Evolutionary conservation across 371 early-diverging fungal genomes (phyloP).

Genomic region (Rhizopus delemar): DNA sequence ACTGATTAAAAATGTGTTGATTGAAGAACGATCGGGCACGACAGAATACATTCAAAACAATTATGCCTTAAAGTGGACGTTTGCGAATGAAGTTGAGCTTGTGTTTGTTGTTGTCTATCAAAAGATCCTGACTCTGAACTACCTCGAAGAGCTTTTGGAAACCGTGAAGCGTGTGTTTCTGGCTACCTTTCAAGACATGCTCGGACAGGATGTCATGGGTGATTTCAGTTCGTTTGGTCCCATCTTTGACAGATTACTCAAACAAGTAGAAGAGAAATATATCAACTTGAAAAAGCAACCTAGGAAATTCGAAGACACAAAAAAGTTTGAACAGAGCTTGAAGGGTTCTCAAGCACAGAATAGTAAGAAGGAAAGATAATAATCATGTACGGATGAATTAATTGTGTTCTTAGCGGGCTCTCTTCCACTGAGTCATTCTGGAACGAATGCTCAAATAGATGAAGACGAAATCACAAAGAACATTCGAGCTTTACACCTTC

Average conservation of each 20-base stretch:
- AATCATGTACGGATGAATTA: not conserved
- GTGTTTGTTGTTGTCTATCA: conserved; percentile 93
- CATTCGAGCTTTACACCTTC: conserved; percentile 50
- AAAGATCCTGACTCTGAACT: conserved; percentile 82
- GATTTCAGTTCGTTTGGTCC: conserved; percentile 43
- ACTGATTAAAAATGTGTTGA: conserved; percentile 76
- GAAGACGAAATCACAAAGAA: conserved; percentile 68
- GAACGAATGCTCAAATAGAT: conserved; percentile 32
- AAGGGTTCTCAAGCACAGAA: conserved; percentile 70
- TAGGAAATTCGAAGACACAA: conserved; percentile 82
- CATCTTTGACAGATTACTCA: conserved; percentile 40
- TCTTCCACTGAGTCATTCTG: conserved; percentile 16
- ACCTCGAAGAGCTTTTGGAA: conserved; percentile 83
- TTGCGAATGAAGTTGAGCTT: conserved; percentile 83
- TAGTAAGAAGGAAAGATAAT: conserved; percentile 27
- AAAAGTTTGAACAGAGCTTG: conserved; percentile 73
- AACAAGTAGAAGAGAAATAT: conserved; percentile 52
- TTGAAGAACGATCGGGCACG: conserved; percentile 75
- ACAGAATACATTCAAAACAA: conserved; percentile 61
- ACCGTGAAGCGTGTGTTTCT: conserved; percentile 59
- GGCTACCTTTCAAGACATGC: conserved; percentile 24
- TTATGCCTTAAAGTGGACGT: conserved; percentile 81
- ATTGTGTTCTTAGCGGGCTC: conserved; percentile 10
- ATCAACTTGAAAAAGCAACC: conserved; percentile 55
- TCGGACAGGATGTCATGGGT: conserved; percentile 15